Percentiles rank a stretch among this genome's conserved stretches.
phyloP scores from a whole-genome alignment of 495 filamentous ascomycete species.

The Aspergillus baeticus region DNA sequence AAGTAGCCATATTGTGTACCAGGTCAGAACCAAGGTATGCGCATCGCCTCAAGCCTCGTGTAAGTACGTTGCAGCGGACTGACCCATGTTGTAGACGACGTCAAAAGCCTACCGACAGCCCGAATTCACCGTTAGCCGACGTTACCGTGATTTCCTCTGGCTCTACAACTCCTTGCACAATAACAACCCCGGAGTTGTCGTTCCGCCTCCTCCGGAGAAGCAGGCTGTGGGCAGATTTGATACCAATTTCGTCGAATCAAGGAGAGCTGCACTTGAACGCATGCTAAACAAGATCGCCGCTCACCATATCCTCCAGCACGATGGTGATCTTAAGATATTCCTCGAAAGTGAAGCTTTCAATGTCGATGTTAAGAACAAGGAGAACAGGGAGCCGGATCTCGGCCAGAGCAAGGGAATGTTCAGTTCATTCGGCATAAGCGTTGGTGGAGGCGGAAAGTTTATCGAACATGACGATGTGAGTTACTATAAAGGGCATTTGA shows the following conservation, averaged over 20 bases:
- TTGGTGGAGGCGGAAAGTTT: constrained; percentile 79
- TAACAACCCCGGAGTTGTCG: constrained; percentile 92
- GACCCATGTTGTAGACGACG: constrained; percentile 61
- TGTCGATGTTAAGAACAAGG: constrained; percentile 96
- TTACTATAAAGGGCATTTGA: constrained; percentile 16
- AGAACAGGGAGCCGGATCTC: constrained; percentile 81
- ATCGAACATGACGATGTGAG: constrained; percentile 96
- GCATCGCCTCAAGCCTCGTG: neutral
- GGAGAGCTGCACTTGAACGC: constrained; percentile 85
- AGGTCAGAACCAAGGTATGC: constrained; percentile 84
- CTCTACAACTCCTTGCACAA: constrained; percentile 90
- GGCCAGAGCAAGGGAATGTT: constrained; percentile 92
- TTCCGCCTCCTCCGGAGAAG: constrained; percentile 96
- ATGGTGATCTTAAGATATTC: constrained; percentile 92
- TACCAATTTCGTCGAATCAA: constrained; percentile 91
- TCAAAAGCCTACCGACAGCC: constrained; percentile 91
- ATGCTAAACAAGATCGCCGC: constrained; percentile 95
- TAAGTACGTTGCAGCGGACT: constrained; percentile 11
- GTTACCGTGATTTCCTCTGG: constrained; percentile 97
- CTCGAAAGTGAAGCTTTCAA: constrained; percentile 94
- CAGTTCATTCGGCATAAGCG: constrained; percentile 74
- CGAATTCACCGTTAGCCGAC: constrained; percentile 87
- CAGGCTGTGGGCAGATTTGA: constrained; percentile 96
- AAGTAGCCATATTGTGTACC: constrained; percentile 95
- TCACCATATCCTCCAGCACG: constrained; percentile 89